Conservation (phyloP, 805 yeast species). For the Candida arabinofermentans region DNA sequence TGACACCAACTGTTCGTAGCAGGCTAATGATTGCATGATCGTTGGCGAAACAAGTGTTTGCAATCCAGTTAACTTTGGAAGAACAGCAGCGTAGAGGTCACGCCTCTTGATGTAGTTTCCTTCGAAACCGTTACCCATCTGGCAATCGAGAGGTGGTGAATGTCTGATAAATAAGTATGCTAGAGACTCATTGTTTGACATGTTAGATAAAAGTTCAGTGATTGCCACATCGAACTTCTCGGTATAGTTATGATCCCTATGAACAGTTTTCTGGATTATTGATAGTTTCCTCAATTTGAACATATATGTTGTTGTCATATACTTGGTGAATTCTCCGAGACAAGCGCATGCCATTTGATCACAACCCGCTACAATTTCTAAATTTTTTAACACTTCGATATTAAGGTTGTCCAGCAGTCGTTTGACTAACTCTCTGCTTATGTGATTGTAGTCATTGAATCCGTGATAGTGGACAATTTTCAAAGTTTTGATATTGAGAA, state of each 20-base stretch:
- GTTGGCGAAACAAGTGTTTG: slow-evolving; percentile 53
- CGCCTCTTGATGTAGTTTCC: slow-evolving; percentile 67
- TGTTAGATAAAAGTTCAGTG: slow-evolving; percentile 36
- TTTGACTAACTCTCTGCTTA: slow-evolving; percentile 28
- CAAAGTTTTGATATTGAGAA: slow-evolving; percentile 29
- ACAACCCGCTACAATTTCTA: slow-evolving; percentile 56
- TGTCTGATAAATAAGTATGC: slow-evolving; percentile 50
- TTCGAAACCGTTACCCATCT: slow-evolving; percentile 61
- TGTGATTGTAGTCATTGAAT: slow-evolving; percentile 36
- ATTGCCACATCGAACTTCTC: slow-evolving; percentile 53
- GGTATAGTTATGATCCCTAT: slow-evolving; percentile 41
- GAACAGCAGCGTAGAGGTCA: slow-evolving; percentile 41
- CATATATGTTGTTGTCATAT: slow-evolving; percentile 19
- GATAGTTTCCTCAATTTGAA: slow-evolving; percentile 35
- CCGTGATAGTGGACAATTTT: slow-evolving; percentile 45
- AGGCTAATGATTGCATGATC: slow-evolving; percentile 53
- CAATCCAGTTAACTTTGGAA: slow-evolving; percentile 43
- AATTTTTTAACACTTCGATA: slow-evolving; percentile 28
- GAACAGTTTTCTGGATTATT: slow-evolving; percentile 31
- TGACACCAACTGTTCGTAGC: slow-evolving; percentile 69
- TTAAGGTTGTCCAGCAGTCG: slow-evolving; percentile 30
- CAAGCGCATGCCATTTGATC: slow-evolving; percentile 45
- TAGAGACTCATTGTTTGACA: slow-evolving; percentile 34
- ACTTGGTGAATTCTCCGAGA: slow-evolving; percentile 37
- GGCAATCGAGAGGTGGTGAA: slow-evolving; percentile 53